Evolutionary conservation across 106 monocot genomes (phyloP), one percentile per base, ranked within the genome.

Genomic region (Agapanthus africanus): DNA sequence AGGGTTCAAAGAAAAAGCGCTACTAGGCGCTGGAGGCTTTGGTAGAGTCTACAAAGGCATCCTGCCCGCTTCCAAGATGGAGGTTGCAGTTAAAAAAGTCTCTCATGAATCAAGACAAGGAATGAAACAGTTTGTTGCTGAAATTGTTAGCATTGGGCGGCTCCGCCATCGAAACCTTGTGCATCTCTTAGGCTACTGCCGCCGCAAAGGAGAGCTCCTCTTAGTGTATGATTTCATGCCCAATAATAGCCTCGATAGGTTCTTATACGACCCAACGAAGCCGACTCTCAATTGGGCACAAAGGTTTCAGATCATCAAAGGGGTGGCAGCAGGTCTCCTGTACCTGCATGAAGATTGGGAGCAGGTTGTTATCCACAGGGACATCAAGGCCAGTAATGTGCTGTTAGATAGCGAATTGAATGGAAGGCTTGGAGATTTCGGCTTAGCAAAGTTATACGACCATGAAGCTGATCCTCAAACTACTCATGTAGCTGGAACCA

Each of bases 301-400:
- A 10, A 37, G 72, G 28, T 72, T 61, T 25, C 60, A 30, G 8
- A 72, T 72, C 30, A 31, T 72, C 31, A 60, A 46, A 40, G 72
- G 72, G 11, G 32, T 72, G 0, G 71, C 71, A 1, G 5, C 59
- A 13, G 71, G 57, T 7, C 37, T 71, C 7, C 30, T 71, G 34
- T 71, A 71, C 51, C 59, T 71, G 4, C 71, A 71, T 22, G 71
- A 71, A 37, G 71, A 71, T 9, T 71, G 71, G 71, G 71, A 70
- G 70, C 30, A 70, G 9, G 70, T 70, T 16, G 70, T 70, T 0
- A 27, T 71, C n/a, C 71, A 71, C 26, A 25, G 71, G 16, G 71
- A 71, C 37, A 40, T 71, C 26, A 71, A 71, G 40, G 39, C 71
- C 3, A 70, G 70, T 7, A 70, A 70, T 25, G 51, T 70, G 27